Percentiles rank a stretch among this genome's conserved stretches.
These are phyloP conservation scores for Sporothrix pallida DNA, from an alignment of 2,329 filamentous ascomycete species.

Conservation along the genomic window DNA sequence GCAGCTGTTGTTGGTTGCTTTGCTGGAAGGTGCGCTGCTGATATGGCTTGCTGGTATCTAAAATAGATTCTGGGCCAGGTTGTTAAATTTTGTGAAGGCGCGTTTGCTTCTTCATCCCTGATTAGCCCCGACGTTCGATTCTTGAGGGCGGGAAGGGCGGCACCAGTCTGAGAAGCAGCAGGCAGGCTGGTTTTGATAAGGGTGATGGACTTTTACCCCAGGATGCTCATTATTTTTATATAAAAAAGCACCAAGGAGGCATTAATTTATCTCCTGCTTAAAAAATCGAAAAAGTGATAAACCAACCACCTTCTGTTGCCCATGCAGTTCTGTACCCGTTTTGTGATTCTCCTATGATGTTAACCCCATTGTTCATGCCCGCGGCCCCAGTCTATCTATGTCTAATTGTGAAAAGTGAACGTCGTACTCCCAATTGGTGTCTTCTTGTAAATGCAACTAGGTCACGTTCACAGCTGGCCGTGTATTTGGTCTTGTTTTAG, in stretches of 20 bases:
- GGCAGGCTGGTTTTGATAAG: background rate
- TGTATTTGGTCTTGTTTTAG: background rate
- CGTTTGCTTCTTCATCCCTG: constrained; percentile 3
- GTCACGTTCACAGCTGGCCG: background rate
- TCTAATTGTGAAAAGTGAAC: no score
- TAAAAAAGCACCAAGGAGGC: constrained; percentile 4
- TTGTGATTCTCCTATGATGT: no score
- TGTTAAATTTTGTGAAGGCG: background rate
- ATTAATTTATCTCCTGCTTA: constrained; percentile 1
- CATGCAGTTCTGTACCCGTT: no score
- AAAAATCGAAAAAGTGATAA: constrained; percentile 24
- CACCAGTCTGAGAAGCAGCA: background rate
- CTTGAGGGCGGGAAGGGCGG: background rate
- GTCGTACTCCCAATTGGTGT: no score
- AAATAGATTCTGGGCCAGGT: constrained; percentile 14
- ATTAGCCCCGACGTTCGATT: background rate
- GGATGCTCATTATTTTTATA: background rate
- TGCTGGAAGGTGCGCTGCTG: background rate
- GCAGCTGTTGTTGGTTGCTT: background rate
- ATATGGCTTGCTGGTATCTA: constrained; percentile 5
- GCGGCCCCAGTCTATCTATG: no score
- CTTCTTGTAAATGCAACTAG: no score
- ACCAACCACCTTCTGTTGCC: background rate
- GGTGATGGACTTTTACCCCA: background rate
- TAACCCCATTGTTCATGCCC: no score